Evolutionary conservation across 2,329 filamentous ascomycete genomes (phyloP).

Genomic region (Aspergillus uvarum): DNA sequence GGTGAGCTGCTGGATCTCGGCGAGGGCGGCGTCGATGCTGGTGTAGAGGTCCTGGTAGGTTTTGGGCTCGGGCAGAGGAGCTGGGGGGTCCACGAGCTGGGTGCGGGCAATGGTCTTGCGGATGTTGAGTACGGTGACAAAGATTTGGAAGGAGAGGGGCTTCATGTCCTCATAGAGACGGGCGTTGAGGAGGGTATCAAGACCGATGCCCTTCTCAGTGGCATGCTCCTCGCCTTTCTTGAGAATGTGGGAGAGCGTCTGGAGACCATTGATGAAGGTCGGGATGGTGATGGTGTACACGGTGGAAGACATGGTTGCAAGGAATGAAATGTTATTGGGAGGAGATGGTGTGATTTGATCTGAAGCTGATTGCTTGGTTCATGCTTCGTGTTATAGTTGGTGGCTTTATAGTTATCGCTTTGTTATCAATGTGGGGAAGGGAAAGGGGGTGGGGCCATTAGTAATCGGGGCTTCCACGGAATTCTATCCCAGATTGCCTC

Average conservation of each 20-base stretch:
- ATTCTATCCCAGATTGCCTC: conserved; percentile 23
- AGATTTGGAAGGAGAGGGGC: conserved; percentile 52
- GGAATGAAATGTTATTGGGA: neutral
- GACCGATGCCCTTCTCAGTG: conserved; percentile 37
- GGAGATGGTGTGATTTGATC: neutral
- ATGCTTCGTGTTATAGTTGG: neutral
- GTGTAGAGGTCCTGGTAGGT: conserved; percentile 52
- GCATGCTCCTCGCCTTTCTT: conserved; percentile 45
- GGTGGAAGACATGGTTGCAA: conserved; percentile 4
- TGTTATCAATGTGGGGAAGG: neutral
- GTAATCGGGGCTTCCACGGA: conserved; percentile 8
- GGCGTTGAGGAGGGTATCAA: conserved; percentile 40
- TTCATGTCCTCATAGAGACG: conserved; percentile 52
- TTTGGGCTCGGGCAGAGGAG: conserved; percentile 45
- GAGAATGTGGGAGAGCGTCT: conserved; percentile 35
- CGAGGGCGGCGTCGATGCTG: conserved; percentile 50
- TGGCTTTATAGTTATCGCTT: neutral
- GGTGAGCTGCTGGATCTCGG: conserved; percentile 48
- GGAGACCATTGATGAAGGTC: conserved; percentile 5
- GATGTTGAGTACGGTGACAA: conserved; percentile 43
- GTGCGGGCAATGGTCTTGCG: conserved; percentile 44
- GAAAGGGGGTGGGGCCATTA: neutral
- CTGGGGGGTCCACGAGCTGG: conserved; percentile 33
- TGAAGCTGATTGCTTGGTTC: neutral
- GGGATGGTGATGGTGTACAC: conserved; percentile 5